Percentiles rank a stretch among this genome's conserved stretches.
phyloP scores from a whole-genome alignment of 2,329 filamentous ascomycete genomes.

The Penicillium sp. region DNA sequence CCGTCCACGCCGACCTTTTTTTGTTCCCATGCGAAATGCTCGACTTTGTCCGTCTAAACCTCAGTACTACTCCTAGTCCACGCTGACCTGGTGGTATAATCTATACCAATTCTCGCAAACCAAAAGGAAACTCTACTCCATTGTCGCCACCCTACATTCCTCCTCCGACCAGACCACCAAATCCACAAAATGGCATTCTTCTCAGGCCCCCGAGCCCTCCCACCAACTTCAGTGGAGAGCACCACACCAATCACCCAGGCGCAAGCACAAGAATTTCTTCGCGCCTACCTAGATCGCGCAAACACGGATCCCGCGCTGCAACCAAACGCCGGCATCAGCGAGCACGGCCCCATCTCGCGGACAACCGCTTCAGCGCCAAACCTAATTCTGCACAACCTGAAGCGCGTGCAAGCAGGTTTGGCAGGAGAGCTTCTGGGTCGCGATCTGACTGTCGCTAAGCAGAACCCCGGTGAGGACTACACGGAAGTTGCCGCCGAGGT shows the following conservation, averaged over 20 bases:
- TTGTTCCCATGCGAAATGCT: conserved; percentile 16
- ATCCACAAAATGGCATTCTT: conserved; percentile 36
- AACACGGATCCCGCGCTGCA: conserved; percentile 45
- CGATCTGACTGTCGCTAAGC: conserved; percentile 41
- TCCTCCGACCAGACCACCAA: conserved; percentile 4
- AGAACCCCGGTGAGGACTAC: conserved; percentile 39
- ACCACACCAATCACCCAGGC: conserved; percentile 39
- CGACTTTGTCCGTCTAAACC: conserved; percentile 3
- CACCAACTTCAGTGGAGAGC: conserved; percentile 39
- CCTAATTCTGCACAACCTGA: conserved; percentile 47
- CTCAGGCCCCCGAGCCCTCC: conserved; percentile 39
- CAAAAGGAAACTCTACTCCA: neutral
- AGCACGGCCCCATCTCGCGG: conserved; percentile 45
- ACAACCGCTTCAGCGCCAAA: conserved; percentile 44
- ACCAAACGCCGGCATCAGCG: conserved; percentile 46
- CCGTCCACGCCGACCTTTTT: conserved; percentile 20
- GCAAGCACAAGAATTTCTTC: conserved; percentile 44
- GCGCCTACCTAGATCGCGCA: conserved; percentile 45
- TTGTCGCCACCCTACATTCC: neutral
- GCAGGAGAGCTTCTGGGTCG: conserved; percentile 44
- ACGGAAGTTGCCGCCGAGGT: conserved; percentile 39
- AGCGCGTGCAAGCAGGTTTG: conserved; percentile 47
- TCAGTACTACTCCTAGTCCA: neutral
- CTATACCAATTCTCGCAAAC: neutral
- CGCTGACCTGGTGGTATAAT: neutral